Conservation (phyloP, 2,329 filamentous ascomycete species). For the Emmonsiellopsis sp. region DNA sequence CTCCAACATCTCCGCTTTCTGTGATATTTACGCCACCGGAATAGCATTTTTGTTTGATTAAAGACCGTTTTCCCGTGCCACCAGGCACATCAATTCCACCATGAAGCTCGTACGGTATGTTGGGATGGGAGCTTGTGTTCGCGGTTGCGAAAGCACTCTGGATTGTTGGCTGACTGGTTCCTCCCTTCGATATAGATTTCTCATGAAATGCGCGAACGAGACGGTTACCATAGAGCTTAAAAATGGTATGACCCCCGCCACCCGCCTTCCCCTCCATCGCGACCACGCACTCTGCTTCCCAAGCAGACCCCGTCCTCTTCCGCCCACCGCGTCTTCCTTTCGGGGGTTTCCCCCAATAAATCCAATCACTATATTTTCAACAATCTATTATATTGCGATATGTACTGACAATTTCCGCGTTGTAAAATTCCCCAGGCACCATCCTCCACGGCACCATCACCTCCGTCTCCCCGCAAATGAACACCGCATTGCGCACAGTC, state of each 20-base stretch:
- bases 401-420: not conserved
- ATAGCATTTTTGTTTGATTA: not conserved
- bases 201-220: slow-evolving; percentile 99
- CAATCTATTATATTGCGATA: not conserved
- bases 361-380: not conserved
- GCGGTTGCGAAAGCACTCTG: not conserved
- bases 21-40: not conserved
- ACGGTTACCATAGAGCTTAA: slow-evolving; percentile 98
- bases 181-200: slow-evolving; percentile 55
- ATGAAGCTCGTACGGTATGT: slow-evolving; percentile 95
- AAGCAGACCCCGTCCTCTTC: not conserved
- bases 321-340: not conserved
- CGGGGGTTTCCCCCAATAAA: not conserved
- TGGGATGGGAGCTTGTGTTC: too few relatives aligned
- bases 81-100: slow-evolving; percentile 30
- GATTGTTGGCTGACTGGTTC: not conserved
- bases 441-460: slow-evolving; percentile 96
- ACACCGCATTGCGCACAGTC: slow-evolving; percentile 87
- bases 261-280: slow-evolving; percentile 95
- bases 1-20: not conserved
- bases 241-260: slow-evolving; percentile 63
- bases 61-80: not conserved
- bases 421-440: slow-evolving; percentile 53
- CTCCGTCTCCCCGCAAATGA: slow-evolving; percentile 96
- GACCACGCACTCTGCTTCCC: slow-evolving; percentile 50